These are phyloP conservation scores for Psidium guajava DNA, from an alignment of 345 rosid species.

Conservation along the genomic window DNA sequence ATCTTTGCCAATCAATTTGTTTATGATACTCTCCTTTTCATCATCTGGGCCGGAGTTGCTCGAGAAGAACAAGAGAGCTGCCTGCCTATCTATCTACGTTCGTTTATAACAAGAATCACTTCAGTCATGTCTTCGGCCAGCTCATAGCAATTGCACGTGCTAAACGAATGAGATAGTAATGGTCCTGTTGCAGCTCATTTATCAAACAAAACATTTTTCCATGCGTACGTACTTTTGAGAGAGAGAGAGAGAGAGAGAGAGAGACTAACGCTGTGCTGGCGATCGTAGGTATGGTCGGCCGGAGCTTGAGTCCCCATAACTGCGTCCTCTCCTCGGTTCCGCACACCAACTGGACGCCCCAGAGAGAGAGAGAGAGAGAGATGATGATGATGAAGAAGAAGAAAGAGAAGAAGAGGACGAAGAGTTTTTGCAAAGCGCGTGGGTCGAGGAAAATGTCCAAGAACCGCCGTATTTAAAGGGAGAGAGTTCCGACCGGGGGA, in stretches of 20 bases:
- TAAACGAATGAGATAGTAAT: neutral
- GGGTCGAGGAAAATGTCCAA: neutral
- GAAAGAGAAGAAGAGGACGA: neutral
- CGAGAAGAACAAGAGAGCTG: neutral
- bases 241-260: neutral
- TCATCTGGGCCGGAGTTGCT: neutral
- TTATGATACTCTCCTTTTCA: neutral
- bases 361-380: neutral
- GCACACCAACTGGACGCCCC: neutral
- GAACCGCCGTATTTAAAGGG: neutral
- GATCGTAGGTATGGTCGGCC: neutral
- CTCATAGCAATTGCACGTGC: neutral
- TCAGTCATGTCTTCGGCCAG: neutral
- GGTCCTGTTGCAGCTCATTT: neutral
- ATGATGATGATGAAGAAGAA: too few relatives aligned
- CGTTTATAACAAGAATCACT: neutral
- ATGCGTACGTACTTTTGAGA: neutral
- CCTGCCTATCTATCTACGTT: neutral
- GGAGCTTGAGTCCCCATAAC: constrained; percentile 31
- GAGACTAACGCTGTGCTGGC: constrained; percentile 14
- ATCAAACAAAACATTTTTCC: neutral
- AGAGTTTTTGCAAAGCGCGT: neutral
- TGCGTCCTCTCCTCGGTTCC: neutral
- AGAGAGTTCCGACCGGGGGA: neutral
- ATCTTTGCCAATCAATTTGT: neutral